These are phyloP conservation scores for Pseudoscleropodium purum DNA, from an alignment of 225 moss, liverwort and hornwort species.

Conservation along the genomic window DNA sequence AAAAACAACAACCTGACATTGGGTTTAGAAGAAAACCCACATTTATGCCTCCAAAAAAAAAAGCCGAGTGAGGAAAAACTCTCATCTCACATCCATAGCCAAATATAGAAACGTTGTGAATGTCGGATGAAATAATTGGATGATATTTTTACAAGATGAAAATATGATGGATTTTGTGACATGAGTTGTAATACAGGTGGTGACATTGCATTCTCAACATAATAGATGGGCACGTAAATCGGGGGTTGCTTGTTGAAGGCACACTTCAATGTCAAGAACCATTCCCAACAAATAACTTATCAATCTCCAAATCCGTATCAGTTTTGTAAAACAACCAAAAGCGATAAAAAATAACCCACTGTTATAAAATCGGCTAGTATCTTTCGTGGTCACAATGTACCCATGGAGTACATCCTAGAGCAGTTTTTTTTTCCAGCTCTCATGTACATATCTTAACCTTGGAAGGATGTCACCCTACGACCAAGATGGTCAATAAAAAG, in stretches of 20 bases:
- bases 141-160: background rate
- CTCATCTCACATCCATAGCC: background rate
- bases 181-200: fast-evolving
- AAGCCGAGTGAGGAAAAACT: background rate
- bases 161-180: fast-evolving
- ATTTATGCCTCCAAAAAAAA: no score
- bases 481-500: background rate
- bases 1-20: no score
- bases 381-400: no score
- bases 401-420: no score
- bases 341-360: fast-evolving
- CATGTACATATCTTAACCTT: no score
- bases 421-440: no score
- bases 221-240: no score
- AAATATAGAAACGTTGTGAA: fast-evolving
- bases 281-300: background rate
- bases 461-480: no score
- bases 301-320: no score
- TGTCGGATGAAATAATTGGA: background rate
- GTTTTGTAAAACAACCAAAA: background rate
- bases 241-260: no score
- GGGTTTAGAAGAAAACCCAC: background rate
- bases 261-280: background rate
- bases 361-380: background rate
- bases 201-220: fast-evolving